Evolutionary conservation across 208 protist species (phyloP).

Genomic region (Herpetomonas tarakana): DNA sequence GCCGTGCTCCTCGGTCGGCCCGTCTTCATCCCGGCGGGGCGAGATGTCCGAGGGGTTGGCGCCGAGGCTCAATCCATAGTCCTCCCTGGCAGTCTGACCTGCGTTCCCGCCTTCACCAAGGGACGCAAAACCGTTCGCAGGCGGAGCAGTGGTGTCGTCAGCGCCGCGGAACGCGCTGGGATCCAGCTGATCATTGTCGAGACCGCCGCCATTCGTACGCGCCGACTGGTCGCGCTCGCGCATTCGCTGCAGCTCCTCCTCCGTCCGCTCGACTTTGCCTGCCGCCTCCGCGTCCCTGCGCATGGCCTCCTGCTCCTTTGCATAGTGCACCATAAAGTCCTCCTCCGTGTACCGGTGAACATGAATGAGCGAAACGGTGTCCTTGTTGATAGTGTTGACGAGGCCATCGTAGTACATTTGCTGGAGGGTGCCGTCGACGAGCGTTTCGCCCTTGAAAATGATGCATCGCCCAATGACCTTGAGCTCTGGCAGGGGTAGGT

Average conservation of each 20-base stretch:
- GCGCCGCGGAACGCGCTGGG: not conserved
- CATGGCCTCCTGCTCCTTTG: not conserved
- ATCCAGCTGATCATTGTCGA: not conserved
- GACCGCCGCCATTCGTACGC: not conserved
- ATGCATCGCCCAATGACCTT: slow-evolving; percentile 82
- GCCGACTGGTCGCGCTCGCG: not conserved
- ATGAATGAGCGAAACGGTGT: slow-evolving; percentile 76
- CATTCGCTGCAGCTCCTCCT: not conserved
- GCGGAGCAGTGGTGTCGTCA: no score
- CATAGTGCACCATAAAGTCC: slow-evolving; percentile 40
- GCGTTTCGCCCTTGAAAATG: slow-evolving; percentile 60
- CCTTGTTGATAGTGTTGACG: slow-evolving; percentile 66
- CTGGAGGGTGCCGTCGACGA: slow-evolving; percentile 30
- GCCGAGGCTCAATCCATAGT: not conserved
- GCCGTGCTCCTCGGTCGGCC: slow-evolving; percentile 14
- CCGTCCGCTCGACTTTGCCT: not conserved
- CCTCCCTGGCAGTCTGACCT: not conserved
- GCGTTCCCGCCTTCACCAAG: not conserved
- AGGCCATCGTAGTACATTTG: slow-evolving; percentile 69
- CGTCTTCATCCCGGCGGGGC: slow-evolving; percentile 8
- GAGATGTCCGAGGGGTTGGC: not conserved
- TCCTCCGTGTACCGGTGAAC: slow-evolving; percentile 63
- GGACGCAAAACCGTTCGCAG: not conserved
- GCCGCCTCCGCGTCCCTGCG: not conserved
- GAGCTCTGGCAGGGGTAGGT: slow-evolving; percentile 51